Evolutionary conservation across 2,329 filamentous ascomycete species (phyloP).

Genomic region (Colletotrichum tropicicola): DNA sequence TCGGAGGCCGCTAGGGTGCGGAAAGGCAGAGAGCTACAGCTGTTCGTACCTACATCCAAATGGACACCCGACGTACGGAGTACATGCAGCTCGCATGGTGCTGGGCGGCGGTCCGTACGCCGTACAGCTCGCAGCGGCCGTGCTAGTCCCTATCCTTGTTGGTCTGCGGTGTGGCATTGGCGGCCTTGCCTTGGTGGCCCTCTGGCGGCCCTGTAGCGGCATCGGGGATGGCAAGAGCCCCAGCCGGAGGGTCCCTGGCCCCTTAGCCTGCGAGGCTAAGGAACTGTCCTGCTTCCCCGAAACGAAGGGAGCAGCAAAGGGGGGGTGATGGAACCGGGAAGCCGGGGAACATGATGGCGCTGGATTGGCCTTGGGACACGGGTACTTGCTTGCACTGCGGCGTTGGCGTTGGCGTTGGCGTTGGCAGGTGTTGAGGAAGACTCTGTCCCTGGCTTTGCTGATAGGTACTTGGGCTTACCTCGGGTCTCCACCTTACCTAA

Average conservation of each 20-base stretch:
- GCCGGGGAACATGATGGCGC: slow-evolving; percentile 17
- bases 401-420: too few relatives aligned
- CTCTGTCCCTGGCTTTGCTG: too few relatives aligned
- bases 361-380: not conserved
- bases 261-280: slow-evolving; percentile 21
- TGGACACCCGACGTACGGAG: not conserved
- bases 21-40: not conserved
- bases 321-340: slow-evolving; percentile 24
- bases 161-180: slow-evolving; percentile 18
- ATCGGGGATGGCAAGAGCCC: slow-evolving; percentile 23
- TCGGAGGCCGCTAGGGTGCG: slow-evolving; percentile 1
- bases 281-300: slow-evolving; percentile 28
- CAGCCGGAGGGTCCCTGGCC: slow-evolving; percentile 23
- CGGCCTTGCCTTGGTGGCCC: slow-evolving; percentile 9
- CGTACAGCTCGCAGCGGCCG: slow-evolving; percentile 17
- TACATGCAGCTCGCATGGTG: not conserved
- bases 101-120: not conserved
- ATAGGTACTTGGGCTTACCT: too few relatives aligned
- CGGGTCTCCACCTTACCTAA: too few relatives aligned
- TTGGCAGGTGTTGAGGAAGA: too few relatives aligned
- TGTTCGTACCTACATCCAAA: not conserved
- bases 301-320: slow-evolving; percentile 24
- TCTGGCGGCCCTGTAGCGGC: not conserved
- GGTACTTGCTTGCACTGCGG: not conserved
- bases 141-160: too few relatives aligned